A percentile compares a stretch with the other conserved stretches of the same genome.
Evolutionary conservation across 225 moss, liverwort and hornwort species (phyloP).

Genomic region (Anthoceros angustus): DNA sequence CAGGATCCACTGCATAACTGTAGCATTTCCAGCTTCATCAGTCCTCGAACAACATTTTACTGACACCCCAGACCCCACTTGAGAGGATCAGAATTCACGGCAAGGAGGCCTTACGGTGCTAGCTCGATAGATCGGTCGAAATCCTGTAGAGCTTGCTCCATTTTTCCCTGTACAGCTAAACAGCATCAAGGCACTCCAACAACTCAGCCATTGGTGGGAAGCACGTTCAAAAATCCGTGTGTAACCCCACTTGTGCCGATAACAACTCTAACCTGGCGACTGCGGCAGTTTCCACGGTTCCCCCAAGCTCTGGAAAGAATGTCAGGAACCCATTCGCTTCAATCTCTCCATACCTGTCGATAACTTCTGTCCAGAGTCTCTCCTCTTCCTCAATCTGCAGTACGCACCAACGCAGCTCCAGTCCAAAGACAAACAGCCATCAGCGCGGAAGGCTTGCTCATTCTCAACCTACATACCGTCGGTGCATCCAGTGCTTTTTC

Average conservation of each 20-base stretch:
- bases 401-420: background rate
- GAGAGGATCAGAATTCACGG: background rate
- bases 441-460: background rate
- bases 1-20: conserved; percentile 94
- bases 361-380: conserved; percentile 67
- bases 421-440: background rate
- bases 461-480: conserved; percentile 37
- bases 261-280: conserved; percentile 49
- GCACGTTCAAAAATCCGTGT: background rate
- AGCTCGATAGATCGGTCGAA: conserved; percentile 71
- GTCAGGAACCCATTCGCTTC: conserved; percentile 89
- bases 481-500: conserved; percentile 63
- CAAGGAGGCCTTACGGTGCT: conserved; percentile 48
- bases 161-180: conserved; percentile 42
- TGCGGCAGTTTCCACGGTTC: conserved; percentile 88
- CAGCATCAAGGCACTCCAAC: background rate
- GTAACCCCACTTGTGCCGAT: background rate
- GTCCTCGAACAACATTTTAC: background rate
- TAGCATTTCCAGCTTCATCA: background rate
- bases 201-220: background rate
- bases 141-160: conserved; percentile 79
- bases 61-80: background rate
- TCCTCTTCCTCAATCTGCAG: conserved; percentile 92
- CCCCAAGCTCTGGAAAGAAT: conserved; percentile 92
- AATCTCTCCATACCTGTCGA: conserved; percentile 45